phyloP scores from a whole-genome alignment of 176 grass and related monocot species.

The Metroxylon sagu region DNA sequence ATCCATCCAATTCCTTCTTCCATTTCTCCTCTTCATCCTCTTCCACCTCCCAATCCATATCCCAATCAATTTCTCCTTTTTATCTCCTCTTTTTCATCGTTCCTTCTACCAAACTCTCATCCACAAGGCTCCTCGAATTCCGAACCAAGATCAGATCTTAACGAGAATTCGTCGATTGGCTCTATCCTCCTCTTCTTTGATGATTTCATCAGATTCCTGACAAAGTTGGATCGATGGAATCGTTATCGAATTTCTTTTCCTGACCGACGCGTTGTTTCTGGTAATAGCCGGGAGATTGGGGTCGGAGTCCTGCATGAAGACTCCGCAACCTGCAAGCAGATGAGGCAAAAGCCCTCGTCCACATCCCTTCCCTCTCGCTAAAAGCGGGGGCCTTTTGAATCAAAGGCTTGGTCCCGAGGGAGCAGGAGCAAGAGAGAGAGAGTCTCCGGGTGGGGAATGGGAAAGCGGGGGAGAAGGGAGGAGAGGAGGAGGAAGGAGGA shows the following conservation, averaged over 20 bases:
- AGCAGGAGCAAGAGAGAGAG: constrained; percentile 8
- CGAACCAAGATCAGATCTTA: constrained; percentile 19
- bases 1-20: constrained; percentile 69
- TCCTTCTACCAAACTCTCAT: constrained; percentile 16
- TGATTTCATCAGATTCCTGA: constrained; percentile 36
- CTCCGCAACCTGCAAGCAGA: constrained; percentile 75
- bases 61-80: constrained; percentile 32
- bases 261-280: constrained; percentile 35
- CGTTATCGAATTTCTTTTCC: not conserved
- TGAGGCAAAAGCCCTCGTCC: constrained; percentile 28
- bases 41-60: constrained; percentile 31
- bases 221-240: not conserved
- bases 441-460: constrained; percentile 10
- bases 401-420: constrained; percentile 9
- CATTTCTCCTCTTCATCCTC: constrained; percentile 49
- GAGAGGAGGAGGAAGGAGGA: not conserved
- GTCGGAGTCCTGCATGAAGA: constrained; percentile 84
- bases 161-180: not conserved
- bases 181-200: constrained; percentile 37
- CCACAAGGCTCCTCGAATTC: constrained; percentile 18
- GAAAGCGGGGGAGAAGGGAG: constrained; percentile 4
- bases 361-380: constrained; percentile 45
- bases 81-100: constrained; percentile 28
- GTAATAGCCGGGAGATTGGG: constrained; percentile 76
- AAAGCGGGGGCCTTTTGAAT: constrained; percentile 11